These are phyloP conservation scores for Articulospora tetracladia DNA, from an alignment of 495 filamentous ascomycete genomes.

Conservation along the genomic window DNA sequence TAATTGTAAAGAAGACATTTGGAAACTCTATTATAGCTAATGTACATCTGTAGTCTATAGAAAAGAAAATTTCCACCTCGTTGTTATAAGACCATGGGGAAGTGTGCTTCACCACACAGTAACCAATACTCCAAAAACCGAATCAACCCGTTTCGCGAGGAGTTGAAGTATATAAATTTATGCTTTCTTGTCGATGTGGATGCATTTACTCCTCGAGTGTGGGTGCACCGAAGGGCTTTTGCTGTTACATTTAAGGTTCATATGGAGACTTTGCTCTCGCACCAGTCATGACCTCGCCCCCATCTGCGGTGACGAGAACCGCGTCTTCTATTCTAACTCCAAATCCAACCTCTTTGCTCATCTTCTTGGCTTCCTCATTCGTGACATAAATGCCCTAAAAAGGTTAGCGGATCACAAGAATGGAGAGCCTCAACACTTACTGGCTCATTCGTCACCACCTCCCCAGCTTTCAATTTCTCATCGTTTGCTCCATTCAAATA, in stretches of 20 bases:
- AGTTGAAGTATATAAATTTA: not conserved
- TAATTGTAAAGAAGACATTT: too few species aligned
- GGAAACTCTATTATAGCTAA: too few species aligned
- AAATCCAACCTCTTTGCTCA: conserved; percentile 23
- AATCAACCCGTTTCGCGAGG: too few species aligned
- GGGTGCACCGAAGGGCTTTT: too few species aligned
- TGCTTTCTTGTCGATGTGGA: too few species aligned
- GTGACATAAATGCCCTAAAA: conserved; percentile 29
- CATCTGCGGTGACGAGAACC: conserved; percentile 21
- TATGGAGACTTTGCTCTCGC: conserved; percentile 19
- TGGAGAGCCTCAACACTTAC: conserved; percentile 11
- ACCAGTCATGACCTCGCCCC: conserved; percentile 26
- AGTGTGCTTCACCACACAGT: too few species aligned
- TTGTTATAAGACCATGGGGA: too few species aligned
- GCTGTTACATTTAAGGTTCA: conserved; percentile 2
- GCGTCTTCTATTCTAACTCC: conserved; percentile 28
- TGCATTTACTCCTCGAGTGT: too few species aligned
- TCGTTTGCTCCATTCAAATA: conserved; percentile 30
- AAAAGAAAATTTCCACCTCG: too few species aligned
- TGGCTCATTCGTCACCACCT: conserved; percentile 29
- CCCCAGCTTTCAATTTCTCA: conserved; percentile 23
- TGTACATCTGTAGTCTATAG: too few species aligned
- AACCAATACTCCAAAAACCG: too few species aligned
- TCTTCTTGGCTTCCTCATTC: conserved; percentile 18
- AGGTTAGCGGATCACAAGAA: not conserved